Percentiles rank a stretch among this genome's conserved stretches.
phyloP scores from a whole-genome alignment of 2,329 filamentous ascomycete genomes.

The Pestalotiopsis sp. region DNA sequence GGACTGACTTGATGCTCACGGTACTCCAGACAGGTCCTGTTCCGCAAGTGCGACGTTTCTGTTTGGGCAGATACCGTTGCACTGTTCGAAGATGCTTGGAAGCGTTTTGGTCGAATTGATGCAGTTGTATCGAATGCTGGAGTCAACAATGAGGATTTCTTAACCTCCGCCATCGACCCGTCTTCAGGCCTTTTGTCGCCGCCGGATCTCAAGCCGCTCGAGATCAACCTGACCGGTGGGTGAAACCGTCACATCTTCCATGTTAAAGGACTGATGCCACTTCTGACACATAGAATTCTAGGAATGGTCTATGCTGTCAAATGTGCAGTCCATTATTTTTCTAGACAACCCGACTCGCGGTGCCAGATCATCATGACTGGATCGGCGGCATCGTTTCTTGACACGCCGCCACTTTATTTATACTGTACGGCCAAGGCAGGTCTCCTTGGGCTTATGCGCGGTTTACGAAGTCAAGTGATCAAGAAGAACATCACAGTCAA shows the following conservation, averaged over 20 bases:
- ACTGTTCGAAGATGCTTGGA: slow-evolving; percentile 2
- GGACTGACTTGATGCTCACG: neutral
- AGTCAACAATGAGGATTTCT: neutral
- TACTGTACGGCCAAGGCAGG: neutral
- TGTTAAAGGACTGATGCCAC: neutral
- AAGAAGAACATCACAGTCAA: slow-evolving; percentile 4
- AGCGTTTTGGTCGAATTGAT: neutral
- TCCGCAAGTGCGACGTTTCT: slow-evolving; percentile 1
- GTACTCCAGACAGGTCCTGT: neutral
- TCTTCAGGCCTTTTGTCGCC: neutral
- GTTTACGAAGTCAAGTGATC: neutral
- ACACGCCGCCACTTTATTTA: neutral
- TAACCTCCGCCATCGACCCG: neutral
- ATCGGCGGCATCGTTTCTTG: neutral
- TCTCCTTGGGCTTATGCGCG: slow-evolving; percentile 1
- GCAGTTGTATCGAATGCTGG: neutral
- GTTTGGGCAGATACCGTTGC: neutral
- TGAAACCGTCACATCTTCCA: neutral
- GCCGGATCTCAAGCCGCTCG: neutral
- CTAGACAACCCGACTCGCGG: neutral
- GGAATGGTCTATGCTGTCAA: neutral
- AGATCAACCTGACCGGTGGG: neutral
- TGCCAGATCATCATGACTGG: slow-evolving; percentile 1
- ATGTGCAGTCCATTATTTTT: slow-evolving; percentile 1
- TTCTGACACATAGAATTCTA: neutral